Evolutionary conservation across 441 rosid species (phyloP), one percentile per base, ranked within the genome.

Genomic region (Geranium incanum): DNA sequence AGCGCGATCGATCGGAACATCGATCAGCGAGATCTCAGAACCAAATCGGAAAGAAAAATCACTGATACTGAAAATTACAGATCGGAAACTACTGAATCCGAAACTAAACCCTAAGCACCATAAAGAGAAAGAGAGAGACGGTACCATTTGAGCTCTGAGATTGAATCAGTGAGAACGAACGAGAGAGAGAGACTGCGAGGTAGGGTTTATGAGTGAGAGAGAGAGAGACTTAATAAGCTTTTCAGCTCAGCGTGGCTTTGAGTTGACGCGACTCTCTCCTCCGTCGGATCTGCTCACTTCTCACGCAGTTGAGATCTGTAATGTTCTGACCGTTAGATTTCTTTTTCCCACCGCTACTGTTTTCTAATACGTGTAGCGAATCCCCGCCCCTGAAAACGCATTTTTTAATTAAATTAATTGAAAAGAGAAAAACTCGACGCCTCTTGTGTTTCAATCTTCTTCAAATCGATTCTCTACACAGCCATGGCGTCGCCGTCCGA

Each of bases 401-500:
- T 28, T 28, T 28, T 28, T 28, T 28, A 28, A 28, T 28, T 28
- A 28, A 28, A 28, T 28, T 21, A 21, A 21, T 21, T 21, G 21
- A 21, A 21, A 21, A 21, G 21, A 21, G 21, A 21, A 21, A 36
- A 66, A 13, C 39, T 38, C 37, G 60, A 11, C 3, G 12, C 60
- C 60, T 15, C 19, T 28, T 52, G 19, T 4, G 1, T 67, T 3
- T 37, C 50, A 33, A 66, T 65, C 21, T 43, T 67, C 45, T 21
- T 12, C 52, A 43, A 21, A 21, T 43, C 78, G 1, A 45, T 74
- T 66, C 72, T 37, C 69, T 5, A 2, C 33, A 11, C 68, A 15
- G 71, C 50, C 67, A 85, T 86, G 93, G 83, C 88, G 70, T 73
- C 94, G 7, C 66, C 88, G 52, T 78, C 86, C 72, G 83, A 87